These are phyloP conservation scores for Saccharomycopsis crataegensis DNA, from an alignment of 1,139 yeast genomes.

Conservation along the genomic window DNA sequence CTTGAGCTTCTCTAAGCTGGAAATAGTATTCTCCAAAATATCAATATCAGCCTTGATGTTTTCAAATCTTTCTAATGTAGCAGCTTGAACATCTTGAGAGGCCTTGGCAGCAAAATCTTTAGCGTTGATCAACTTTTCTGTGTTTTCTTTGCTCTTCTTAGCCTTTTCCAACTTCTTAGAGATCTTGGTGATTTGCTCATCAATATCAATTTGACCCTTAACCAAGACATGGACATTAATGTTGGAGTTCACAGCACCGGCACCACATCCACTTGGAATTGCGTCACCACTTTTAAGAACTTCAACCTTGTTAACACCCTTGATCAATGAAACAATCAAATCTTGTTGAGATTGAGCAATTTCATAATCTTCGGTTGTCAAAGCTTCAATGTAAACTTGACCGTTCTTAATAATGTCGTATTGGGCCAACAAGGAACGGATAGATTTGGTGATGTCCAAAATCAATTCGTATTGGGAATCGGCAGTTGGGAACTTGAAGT, in stretches of 20 bases:
- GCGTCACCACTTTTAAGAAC: slow-evolving; percentile 49
- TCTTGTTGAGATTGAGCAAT: slow-evolving; percentile 66
- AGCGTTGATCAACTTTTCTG: slow-evolving; percentile 58
- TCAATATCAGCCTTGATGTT: slow-evolving; percentile 77
- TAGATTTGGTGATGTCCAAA: slow-evolving; percentile 80
- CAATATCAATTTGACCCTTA: slow-evolving; percentile 90
- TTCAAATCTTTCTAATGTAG: slow-evolving; percentile 62
- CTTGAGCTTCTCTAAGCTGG: slow-evolving; percentile 66
- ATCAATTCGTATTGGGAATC: slow-evolving; percentile 73
- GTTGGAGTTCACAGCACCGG: slow-evolving; percentile 70
- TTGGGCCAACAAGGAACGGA: slow-evolving; percentile 87
- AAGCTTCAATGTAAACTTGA: slow-evolving; percentile 70
- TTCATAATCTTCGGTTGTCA: slow-evolving; percentile 38
- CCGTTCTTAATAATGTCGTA: slow-evolving; percentile 85
- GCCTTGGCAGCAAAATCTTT: slow-evolving; percentile 86
- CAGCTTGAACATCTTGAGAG: slow-evolving; percentile 70
- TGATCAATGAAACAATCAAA: slow-evolving; percentile 82
- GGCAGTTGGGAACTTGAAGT: slow-evolving; percentile 57
- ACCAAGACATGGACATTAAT: slow-evolving; percentile 86
- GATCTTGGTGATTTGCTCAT: slow-evolving; percentile 82
- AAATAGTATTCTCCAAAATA: slow-evolving; percentile 73
- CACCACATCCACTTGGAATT: slow-evolving; percentile 86
- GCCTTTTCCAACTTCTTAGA: slow-evolving; percentile 61
- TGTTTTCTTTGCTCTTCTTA: slow-evolving; percentile 38
- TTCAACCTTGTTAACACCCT: slow-evolving; percentile 71